phyloP scores from a whole-genome alignment of 305 asterid genomes.

The Solanum aculeatissimum region DNA sequence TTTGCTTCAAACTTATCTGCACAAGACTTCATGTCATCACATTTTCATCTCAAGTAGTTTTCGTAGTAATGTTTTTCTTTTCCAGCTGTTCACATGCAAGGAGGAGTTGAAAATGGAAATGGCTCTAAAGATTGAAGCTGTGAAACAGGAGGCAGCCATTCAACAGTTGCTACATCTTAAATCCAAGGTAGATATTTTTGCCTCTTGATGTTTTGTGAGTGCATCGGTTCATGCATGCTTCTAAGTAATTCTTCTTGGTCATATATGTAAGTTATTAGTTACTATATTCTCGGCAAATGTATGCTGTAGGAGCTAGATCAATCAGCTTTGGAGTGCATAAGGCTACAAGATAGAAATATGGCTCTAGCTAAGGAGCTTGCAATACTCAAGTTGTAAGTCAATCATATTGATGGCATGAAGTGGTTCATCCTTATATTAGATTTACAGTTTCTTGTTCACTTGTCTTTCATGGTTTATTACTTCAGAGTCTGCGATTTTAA shows the following conservation, averaged over 20 bases:
- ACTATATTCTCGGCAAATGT: background rate
- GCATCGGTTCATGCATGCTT: background rate
- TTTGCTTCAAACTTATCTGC: background rate
- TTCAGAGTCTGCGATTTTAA: slow-evolving; percentile 60
- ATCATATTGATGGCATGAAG: background rate
- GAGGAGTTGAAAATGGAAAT: slow-evolving; percentile 49
- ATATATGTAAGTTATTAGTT: background rate
- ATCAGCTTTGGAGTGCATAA: slow-evolving; percentile 48
- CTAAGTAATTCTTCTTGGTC: background rate
- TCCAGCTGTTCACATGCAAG: slow-evolving; percentile 40
- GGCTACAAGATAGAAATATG: slow-evolving; percentile 54
- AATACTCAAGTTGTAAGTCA: slow-evolving; percentile 65
- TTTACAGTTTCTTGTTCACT: background rate
- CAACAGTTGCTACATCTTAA: slow-evolving; percentile 54
- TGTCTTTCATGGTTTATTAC: slow-evolving; percentile 4
- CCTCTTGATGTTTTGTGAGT: background rate
- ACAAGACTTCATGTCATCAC: background rate
- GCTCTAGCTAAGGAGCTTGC: slow-evolving; percentile 91
- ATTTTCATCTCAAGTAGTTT: background rate
- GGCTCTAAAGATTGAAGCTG: slow-evolving; percentile 44
- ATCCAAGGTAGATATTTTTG: slow-evolving; percentile 40
- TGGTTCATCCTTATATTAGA: background rate
- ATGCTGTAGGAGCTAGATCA: slow-evolving; percentile 50
- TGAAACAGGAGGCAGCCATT: slow-evolving; percentile 27
- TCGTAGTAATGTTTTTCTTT: background rate